phyloP scores from a whole-genome alignment of 345 rosid genomes.

The Aquilaria malaccensis region DNA sequence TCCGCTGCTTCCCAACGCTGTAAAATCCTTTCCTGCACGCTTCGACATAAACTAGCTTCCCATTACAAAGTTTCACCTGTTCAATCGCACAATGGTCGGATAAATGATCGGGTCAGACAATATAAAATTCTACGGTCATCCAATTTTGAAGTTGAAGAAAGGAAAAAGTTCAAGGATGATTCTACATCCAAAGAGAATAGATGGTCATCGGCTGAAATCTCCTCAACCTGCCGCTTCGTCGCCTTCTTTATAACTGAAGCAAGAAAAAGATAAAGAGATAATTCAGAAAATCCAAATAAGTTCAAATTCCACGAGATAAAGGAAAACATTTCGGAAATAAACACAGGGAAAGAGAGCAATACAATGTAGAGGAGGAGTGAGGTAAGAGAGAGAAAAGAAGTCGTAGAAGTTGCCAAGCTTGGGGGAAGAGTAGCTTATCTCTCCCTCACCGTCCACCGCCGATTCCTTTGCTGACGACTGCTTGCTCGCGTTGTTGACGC shows the following conservation, averaged over 20 bases:
- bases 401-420: conserved; percentile 87
- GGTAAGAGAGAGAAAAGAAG: conserved; percentile 90
- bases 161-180: not conserved
- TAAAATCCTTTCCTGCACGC: conserved; percentile 80
- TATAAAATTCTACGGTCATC: not conserved
- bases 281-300: conserved; percentile 2
- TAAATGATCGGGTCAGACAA: not conserved
- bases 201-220: conserved; percentile 61
- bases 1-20: conserved; percentile 65
- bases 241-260: conserved; percentile 58
- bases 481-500: conserved; percentile 10
- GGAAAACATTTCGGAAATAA: not conserved
- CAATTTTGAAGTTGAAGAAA: not conserved
- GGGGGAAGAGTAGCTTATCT: conserved; percentile 62
- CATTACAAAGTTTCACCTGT: conserved; percentile 94
- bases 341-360: conserved; percentile 18
- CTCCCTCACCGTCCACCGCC: conserved; percentile 59
- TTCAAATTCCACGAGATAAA: conserved; percentile 8
- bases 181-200: conserved; percentile 84
- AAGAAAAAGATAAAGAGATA: not conserved
- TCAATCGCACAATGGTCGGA: not conserved
- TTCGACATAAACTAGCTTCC: conserved; percentile 82
- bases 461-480: conserved; percentile 35
- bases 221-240: conserved; percentile 46
- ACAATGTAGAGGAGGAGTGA: conserved; percentile 90